phyloP scores from a whole-genome alignment of 2,329 filamentous ascomycete species.

The Fusarium tjaetaba region DNA sequence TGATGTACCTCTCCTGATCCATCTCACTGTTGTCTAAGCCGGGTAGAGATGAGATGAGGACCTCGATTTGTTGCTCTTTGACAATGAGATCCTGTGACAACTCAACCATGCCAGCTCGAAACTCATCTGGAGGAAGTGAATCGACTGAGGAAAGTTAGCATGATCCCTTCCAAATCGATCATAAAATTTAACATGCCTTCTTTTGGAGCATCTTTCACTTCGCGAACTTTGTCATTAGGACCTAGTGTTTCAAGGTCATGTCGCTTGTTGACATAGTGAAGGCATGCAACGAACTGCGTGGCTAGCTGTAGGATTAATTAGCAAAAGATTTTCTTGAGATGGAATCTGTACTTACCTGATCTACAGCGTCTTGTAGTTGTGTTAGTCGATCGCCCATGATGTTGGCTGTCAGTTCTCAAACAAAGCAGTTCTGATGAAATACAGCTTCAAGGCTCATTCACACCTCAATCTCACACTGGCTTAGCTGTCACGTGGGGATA shows the following conservation, averaged over 20 bases:
- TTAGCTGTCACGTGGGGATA: slow-evolving; percentile 34
- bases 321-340: not conserved
- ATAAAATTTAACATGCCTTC: slow-evolving; percentile 54
- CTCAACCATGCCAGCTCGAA: slow-evolving; percentile 74
- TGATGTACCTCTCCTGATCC: slow-evolving; percentile 76
- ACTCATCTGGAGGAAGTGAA: slow-evolving; percentile 70
- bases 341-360: slow-evolving; percentile 66
- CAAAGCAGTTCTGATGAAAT: not conserved
- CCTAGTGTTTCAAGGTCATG: slow-evolving; percentile 72
- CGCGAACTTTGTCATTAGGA: slow-evolving; percentile 67
- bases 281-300: slow-evolving; percentile 73
- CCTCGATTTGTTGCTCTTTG: slow-evolving; percentile 86
- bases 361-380: slow-evolving; percentile 85
- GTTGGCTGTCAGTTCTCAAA: slow-evolving; percentile 6
- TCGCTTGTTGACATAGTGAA: slow-evolving; percentile 73
- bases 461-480: not conserved
- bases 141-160: slow-evolving; percentile 57
- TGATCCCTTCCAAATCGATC: not conserved
- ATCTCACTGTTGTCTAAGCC: slow-evolving; percentile 81
- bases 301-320: slow-evolving; percentile 61
- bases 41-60: slow-evolving; percentile 77
- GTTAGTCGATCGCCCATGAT: slow-evolving; percentile 80
- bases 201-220: slow-evolving; percentile 64
- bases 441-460: not conserved
- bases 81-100: slow-evolving; percentile 79